phyloP scores from a whole-genome alignment of 192 early-diverging fungal species.

The Coemansia sp. region DNA sequence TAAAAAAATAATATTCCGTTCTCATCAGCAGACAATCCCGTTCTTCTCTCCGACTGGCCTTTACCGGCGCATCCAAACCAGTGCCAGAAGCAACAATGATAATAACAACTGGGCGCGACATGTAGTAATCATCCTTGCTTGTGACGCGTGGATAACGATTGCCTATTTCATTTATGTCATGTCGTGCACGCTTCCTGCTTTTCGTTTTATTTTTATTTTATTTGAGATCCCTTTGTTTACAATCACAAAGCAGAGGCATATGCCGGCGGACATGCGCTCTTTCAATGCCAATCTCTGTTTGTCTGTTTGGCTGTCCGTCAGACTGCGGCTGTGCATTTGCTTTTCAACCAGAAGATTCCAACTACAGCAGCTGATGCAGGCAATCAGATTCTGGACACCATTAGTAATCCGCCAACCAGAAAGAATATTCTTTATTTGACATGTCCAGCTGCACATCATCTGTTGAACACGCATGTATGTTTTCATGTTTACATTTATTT shows the following conservation, averaged over 20 bases:
- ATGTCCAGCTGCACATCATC: neutral
- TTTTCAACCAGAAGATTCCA: neutral
- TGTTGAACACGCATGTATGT: conserved; percentile 3
- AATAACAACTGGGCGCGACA: neutral
- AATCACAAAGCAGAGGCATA: neutral
- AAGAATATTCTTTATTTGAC: neutral
- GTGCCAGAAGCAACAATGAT: too few species aligned
- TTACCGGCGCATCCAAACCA: too few species aligned
- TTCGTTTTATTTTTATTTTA: neutral
- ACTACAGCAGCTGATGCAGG: neutral
- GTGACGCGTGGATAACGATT: neutral
- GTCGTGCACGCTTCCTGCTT: neutral
- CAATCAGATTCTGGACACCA: neutral
- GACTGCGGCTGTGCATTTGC: neutral
- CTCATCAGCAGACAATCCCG: neutral
- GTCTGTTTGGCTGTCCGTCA: too few species aligned
- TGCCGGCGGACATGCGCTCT: too few species aligned
- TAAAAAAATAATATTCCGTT: neutral
- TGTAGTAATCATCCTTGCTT: neutral
- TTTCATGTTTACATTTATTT: conserved; percentile 13
- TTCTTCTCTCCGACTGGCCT: too few species aligned
- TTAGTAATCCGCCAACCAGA: neutral
- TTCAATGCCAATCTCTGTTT: neutral
- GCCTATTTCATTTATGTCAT: conserved; percentile 4
- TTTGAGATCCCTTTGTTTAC: neutral